Evolutionary conservation across 1,284 basidiomycete species (phyloP), one percentile per base, ranked within the genome.

Genomic region (Meira miltonrushii): DNA sequence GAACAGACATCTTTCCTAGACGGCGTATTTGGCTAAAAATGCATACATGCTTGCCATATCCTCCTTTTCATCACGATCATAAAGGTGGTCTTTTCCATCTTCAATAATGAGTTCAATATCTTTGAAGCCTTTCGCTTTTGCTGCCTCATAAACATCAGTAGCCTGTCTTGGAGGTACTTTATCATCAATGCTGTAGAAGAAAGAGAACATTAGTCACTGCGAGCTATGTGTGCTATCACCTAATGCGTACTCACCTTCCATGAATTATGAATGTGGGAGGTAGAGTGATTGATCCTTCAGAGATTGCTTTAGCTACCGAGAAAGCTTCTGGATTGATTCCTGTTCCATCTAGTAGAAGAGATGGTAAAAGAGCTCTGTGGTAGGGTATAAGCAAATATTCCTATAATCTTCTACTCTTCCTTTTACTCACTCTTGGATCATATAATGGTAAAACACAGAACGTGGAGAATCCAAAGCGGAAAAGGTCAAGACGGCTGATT

Each of bases 131-230:
- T 53, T 60, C 19, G 54, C 49, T 38, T 64, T 47, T 28, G 68
- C 46, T 21, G 67, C 71, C 21, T 58, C 46, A 40, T 61, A 62
- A 8, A 74, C 67, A 37, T 71, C 67, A 12, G 58, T 43, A 1
- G 69, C 53, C 46, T 74, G 72, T 3, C 55, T 39, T 4, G 64
- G 49, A 9, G 68, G 68, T 7, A 74, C 71, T 51, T 72, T 71
- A 59, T 68, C 69, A 49, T 73, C 71, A 21, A 60, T 65, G 28
- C 28, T 33, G 28, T 33, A 33, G 28, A 33, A 33, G 8, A 8
- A 33, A 33, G 28, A 3, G 33, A 62, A 33, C 37, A 19, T n/a
- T 23, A 39, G 25, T 28, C 19, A 40, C 25, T 12, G 7, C 38
- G n/a, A 15, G 12, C 23, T 21, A 15, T 2, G 9, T 8, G 21